Percentiles rank a stretch among this genome's conserved stretches.
Conservation (phyloP, 83 land plant genomes). For the Thuja plicata region DNA sequence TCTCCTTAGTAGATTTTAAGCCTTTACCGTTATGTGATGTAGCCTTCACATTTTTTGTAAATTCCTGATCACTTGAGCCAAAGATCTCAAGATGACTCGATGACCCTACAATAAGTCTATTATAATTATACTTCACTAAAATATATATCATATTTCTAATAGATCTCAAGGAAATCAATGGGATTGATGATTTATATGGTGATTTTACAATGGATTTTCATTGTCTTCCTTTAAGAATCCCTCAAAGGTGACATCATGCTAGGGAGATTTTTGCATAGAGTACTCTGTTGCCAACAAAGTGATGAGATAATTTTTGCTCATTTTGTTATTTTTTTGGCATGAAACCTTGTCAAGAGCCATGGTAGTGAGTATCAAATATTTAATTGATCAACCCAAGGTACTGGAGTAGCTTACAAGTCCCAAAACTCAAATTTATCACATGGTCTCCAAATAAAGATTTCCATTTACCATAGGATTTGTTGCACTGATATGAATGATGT, state of each 20-base stretch:
- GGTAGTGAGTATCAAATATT: neutral
- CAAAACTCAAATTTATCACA: no score
- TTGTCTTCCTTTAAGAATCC: neutral
- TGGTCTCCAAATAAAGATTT: no score
- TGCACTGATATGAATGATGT: no score
- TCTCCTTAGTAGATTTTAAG: no score
- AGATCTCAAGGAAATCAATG: neutral
- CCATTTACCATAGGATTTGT: no score
- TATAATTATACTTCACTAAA: no score
- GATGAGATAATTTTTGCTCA: neutral
- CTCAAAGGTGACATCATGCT: neutral
- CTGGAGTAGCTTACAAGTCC: neutral
- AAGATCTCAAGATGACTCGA: no score
- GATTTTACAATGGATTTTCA: neutral
- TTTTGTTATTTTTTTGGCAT: neutral
- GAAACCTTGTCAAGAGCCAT: constrained; percentile 7
- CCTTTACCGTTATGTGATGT: no score
- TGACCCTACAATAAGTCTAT: no score
- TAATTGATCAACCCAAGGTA: neutral
- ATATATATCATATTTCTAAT: no score
- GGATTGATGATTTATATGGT: neutral
- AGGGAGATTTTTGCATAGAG: neutral
- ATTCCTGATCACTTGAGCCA: no score
- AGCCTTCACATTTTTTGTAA: no score
- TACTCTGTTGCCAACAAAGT: neutral